phyloP scores from a whole-genome alignment of 2,329 filamentous ascomycete genomes.

The Sporothrix schenckii region DNA sequence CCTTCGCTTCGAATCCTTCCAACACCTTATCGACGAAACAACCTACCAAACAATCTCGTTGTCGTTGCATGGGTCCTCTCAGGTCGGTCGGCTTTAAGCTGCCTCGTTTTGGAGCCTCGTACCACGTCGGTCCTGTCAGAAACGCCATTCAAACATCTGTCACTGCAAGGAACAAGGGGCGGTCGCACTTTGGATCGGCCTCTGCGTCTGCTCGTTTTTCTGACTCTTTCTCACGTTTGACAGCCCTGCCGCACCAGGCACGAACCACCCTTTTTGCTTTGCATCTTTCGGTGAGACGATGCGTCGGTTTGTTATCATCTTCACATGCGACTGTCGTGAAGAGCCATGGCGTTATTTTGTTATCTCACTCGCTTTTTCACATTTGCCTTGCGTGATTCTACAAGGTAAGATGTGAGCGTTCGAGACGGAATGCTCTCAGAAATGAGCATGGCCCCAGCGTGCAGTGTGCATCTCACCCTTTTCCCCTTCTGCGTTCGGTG shows the following conservation, averaged over 20 bases:
- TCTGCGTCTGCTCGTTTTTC: not conserved
- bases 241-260: not conserved
- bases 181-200: not conserved
- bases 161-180: not conserved
- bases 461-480: constrained; percentile 5
- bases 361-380: not conserved
- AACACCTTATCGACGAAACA: not conserved
- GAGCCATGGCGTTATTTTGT: too few species aligned
- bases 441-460: constrained; percentile 20
- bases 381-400: not conserved
- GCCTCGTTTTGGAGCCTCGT: constrained; percentile 16
- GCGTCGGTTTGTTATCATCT: constrained; percentile 11
- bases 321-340: too few species aligned
- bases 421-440: not conserved
- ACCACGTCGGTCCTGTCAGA: not conserved
- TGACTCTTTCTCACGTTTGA: not conserved
- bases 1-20: constrained; percentile 11
- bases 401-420: too few species aligned
- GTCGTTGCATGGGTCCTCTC: not conserved
- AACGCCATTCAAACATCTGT: too few species aligned
- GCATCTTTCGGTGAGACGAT: not conserved
- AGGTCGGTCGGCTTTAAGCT: not conserved
- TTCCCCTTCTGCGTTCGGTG: not conserved
- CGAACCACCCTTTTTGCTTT: constrained; percentile 17
- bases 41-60: not conserved